Percentiles rank a stretch among this genome's conserved stretches.
phyloP scores from a whole-genome alignment of 2,329 filamentous ascomycete genomes.

The Sordariomycetes sp. region DNA sequence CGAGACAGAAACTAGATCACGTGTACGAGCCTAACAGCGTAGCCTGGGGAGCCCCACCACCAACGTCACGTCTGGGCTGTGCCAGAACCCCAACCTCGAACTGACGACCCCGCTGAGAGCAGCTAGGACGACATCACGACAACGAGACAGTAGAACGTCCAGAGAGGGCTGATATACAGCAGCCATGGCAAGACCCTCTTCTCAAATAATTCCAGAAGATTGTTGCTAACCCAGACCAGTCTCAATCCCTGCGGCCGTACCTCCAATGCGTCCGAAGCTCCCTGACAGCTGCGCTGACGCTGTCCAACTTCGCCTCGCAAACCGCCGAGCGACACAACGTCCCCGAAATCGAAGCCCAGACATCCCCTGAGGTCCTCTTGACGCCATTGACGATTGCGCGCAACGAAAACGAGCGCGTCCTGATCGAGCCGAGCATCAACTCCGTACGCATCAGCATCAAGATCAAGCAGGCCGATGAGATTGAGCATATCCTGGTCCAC shows the following conservation, averaged over 20 bases:
- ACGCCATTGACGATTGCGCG: slow-evolving; percentile 85
- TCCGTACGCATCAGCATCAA: slow-evolving; percentile 95
- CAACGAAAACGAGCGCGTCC: slow-evolving; percentile 93
- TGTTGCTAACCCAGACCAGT: slow-evolving; percentile 37
- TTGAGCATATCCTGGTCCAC: slow-evolving; percentile 94
- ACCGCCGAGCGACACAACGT: slow-evolving; percentile 96
- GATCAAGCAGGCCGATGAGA: slow-evolving; percentile 99
- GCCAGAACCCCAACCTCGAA: slow-evolving; percentile 16
- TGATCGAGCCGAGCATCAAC: slow-evolving; percentile 96
- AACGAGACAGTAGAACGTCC: slow-evolving; percentile 1
- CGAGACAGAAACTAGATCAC: too few relatives aligned
- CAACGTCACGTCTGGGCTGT: slow-evolving; percentile 20
- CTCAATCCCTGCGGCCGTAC: slow-evolving; percentile 93
- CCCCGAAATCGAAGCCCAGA: slow-evolving; percentile 88
- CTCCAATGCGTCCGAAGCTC: slow-evolving; percentile 93
- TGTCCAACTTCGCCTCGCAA: slow-evolving; percentile 97
- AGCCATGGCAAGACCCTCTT: slow-evolving; percentile 6
- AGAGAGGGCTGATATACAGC: slow-evolving; percentile 1
- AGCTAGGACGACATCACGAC: background rate
- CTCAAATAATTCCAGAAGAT: background rate
- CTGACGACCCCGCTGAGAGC: slow-evolving; percentile 14
- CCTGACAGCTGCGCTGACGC: slow-evolving; percentile 74
- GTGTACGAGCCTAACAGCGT: background rate
- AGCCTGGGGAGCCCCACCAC: slow-evolving; percentile 15
- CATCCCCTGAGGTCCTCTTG: slow-evolving; percentile 86